phyloP scores from a whole-genome alignment of 768 basidiomycete species.

The Amanita pseudoporphyria region DNA sequence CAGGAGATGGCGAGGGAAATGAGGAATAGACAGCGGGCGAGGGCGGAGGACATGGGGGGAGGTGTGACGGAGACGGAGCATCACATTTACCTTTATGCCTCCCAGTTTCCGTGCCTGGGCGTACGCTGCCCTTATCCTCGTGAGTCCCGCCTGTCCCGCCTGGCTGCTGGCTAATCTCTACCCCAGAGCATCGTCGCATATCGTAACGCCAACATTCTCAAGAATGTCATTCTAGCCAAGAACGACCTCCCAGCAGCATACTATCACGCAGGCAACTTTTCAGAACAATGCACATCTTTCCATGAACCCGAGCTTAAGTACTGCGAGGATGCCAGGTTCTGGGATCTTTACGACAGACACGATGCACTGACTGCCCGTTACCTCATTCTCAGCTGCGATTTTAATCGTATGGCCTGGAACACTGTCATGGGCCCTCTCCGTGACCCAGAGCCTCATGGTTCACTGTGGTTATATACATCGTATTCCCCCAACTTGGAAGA shows the following conservation, averaged over 20 bases:
- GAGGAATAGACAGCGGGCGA: slow-evolving; percentile 42
- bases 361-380: slow-evolving; percentile 33
- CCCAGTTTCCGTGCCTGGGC: neutral
- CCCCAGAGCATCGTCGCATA: slow-evolving; percentile 34
- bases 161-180: neutral
- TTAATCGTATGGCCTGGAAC: slow-evolving; percentile 55
- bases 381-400: slow-evolving; percentile 44
- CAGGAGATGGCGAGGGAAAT: slow-evolving; percentile 44
- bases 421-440: slow-evolving; percentile 66
- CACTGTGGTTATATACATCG: slow-evolving; percentile 46
- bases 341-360: slow-evolving; percentile 41
- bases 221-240: slow-evolving; percentile 30
- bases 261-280: slow-evolving; percentile 39
- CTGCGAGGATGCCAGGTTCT: slow-evolving; percentile 61
- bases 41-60: slow-evolving; percentile 35
- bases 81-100: neutral
- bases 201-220: slow-evolving; percentile 31
- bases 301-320: slow-evolving; percentile 31
- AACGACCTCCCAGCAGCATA: slow-evolving; percentile 41
- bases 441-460: slow-evolving; percentile 48
- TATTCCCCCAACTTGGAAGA: no score
- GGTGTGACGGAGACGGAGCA: slow-evolving; percentile 9
- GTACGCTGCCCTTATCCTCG: neutral
- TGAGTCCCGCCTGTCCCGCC: neutral
- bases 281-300: slow-evolving; percentile 34